These are phyloP conservation scores for Iberis pinnata DNA, from an alignment of 345 rosid species.

Conservation along the genomic window DNA sequence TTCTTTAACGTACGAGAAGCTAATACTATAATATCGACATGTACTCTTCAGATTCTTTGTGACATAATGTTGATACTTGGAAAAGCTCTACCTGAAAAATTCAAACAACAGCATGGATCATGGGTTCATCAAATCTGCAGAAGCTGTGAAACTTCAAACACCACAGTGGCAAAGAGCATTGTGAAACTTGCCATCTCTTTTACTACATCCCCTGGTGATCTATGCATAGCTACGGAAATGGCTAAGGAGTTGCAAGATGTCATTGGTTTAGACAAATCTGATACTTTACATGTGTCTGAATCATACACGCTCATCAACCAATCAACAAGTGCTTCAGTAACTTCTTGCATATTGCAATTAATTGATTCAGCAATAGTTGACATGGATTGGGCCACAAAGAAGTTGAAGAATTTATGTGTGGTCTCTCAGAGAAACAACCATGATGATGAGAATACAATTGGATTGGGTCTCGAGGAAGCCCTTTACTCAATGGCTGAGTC, in stretches of 20 bases:
- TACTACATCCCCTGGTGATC: conserved; percentile 51
- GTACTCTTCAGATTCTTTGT: conserved; percentile 45
- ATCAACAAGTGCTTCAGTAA: conserved; percentile 42
- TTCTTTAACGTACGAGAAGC: conserved; percentile 6
- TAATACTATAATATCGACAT: conserved; percentile 10
- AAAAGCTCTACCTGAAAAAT: conserved; percentile 43
- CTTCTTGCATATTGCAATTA: conserved; percentile 46
- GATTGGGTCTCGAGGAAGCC: conserved; percentile 43
- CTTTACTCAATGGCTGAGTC: conserved; percentile 56
- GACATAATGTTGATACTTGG: conserved; percentile 46
- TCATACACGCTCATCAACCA: conserved; percentile 44
- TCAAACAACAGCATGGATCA: conserved; percentile 51
- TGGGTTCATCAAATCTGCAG: conserved; percentile 57
- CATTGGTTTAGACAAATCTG: conserved; percentile 30
- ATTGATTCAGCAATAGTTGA: conserved; percentile 44
- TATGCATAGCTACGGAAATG: conserved; percentile 41
- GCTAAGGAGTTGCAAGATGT: conserved; percentile 44
- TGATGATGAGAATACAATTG: conserved; percentile 33
- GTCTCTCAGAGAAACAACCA: conserved; percentile 34
- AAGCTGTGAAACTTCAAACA: conserved; percentile 38
- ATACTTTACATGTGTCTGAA: conserved; percentile 35
- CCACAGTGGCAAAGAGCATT: conserved; percentile 46
- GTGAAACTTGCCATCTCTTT: conserved; percentile 44
- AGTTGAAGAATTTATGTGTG: conserved; percentile 40
- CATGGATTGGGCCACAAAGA: conserved; percentile 64